A percentile compares a stretch with the other conserved stretches of the same genome.
phyloP scores from a whole-genome alignment of 257 asterid species.

The Nicotiana knightiana region DNA sequence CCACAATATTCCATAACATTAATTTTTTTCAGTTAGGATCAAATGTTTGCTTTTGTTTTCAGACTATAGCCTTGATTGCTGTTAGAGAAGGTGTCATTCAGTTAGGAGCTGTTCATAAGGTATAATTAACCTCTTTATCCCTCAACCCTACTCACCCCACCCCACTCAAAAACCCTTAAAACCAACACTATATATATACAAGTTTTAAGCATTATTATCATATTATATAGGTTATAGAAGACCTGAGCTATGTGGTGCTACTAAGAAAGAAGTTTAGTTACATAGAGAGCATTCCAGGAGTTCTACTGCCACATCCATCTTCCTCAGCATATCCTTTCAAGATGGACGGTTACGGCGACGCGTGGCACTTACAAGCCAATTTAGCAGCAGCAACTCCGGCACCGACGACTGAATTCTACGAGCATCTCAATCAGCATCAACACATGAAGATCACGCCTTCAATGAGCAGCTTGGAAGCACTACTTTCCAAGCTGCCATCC shows the following conservation, averaged over 20 bases:
- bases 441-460: conserved; percentile 72
- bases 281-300: conserved; percentile 97
- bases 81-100: conserved; percentile 98
- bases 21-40: background rate
- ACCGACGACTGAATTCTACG: conserved; percentile 25
- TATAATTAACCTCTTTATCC: conserved; percentile 17
- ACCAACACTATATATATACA: background rate
- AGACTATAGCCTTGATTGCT: conserved; percentile 98
- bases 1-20: background rate
- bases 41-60: conserved; percentile 9
- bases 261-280: conserved; percentile 85
- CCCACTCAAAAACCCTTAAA: background rate
- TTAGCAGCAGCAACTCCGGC: conserved; percentile 5
- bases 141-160: background rate
- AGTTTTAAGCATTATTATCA: no score
- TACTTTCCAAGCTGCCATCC: conserved; percentile 84
- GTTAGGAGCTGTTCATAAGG: conserved; percentile 90
- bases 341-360: conserved; percentile 41
- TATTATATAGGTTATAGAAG: conserved; percentile 64
- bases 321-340: conserved; percentile 58
- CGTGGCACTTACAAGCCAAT: conserved; percentile 46
- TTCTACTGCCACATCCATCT: conserved; percentile 86
- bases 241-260: conserved; percentile 80
- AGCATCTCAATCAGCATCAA: conserved; percentile 33
- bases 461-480: conserved; percentile 97